Percentiles rank a stretch among this genome's conserved stretches.
Evolutionary conservation across 441 rosid genomes (phyloP).

Genomic region (Mallotus repandus): DNA sequence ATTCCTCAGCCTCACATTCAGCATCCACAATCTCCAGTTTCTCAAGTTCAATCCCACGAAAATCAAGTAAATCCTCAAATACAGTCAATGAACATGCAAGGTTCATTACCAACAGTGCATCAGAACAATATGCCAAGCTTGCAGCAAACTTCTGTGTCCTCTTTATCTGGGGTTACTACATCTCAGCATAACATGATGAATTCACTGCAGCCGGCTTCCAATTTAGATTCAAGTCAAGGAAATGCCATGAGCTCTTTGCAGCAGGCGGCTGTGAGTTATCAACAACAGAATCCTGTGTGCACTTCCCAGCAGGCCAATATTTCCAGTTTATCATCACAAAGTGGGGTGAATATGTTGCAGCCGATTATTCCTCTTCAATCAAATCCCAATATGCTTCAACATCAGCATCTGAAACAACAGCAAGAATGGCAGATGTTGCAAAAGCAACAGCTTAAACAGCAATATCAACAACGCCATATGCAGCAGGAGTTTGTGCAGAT

Average conservation of each 20-base stretch:
- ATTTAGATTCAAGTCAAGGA: conserved; percentile 70
- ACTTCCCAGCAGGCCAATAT: conserved; percentile 60
- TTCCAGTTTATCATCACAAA: conserved; percentile 57
- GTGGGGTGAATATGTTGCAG: conserved; percentile 57
- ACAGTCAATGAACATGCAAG: conserved; percentile 67
- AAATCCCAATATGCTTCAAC: conserved; percentile 70
- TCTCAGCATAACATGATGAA: conserved; percentile 61
- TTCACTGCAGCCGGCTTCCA: conserved; percentile 57
- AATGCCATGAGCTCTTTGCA: conserved; percentile 59
- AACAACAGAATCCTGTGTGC: conserved; percentile 63
- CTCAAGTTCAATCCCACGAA: conserved; percentile 71
- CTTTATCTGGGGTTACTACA: conserved; percentile 61
- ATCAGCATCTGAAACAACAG: conserved; percentile 77
- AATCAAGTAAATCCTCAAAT: conserved; percentile 69
- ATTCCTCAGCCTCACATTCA: conserved; percentile 63
- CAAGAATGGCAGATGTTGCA: conserved; percentile 52
- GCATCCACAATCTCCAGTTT: conserved; percentile 60
- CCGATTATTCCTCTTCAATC: conserved; percentile 55
- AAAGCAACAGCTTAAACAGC: conserved; percentile 39
- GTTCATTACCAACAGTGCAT: conserved; percentile 54
- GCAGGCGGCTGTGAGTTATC: conserved; percentile 60
- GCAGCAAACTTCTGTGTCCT: conserved; percentile 62
- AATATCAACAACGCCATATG: conserved; percentile 56
- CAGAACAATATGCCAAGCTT: conserved; percentile 61
- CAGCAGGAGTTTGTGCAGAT: conserved; percentile 48